These are phyloP conservation scores for Castanea crenata DNA, from an alignment of 306 rosid species.

Conservation along the genomic window DNA sequence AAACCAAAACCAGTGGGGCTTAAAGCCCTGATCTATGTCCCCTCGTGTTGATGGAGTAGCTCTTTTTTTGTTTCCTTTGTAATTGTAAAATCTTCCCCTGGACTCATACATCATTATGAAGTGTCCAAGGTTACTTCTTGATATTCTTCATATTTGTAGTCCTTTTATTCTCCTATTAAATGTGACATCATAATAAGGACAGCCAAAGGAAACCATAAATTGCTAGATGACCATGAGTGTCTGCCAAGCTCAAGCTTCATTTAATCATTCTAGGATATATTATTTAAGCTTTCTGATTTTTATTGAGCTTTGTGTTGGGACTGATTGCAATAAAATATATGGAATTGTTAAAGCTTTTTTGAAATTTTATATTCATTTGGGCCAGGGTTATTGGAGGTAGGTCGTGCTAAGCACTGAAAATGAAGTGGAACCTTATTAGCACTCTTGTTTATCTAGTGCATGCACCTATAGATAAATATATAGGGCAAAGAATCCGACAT, in stretches of 20 bases:
- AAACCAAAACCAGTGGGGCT: background rate
- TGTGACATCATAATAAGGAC: background rate
- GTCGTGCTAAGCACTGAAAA: conserved; percentile 45
- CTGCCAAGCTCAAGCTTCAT: background rate
- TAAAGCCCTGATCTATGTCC: background rate
- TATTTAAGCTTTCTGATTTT: conserved; percentile 10
- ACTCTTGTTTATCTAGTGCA: conserved; percentile 19
- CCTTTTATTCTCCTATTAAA: background rate
- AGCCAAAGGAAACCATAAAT: background rate
- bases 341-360: background rate
- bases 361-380: conserved; percentile 6
- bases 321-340: conserved; percentile 9
- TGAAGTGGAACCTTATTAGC: background rate
- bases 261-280: background rate
- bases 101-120: conserved; percentile 26
- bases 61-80: conserved; percentile 9
- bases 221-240: background rate
- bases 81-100: conserved; percentile 8
- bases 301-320: conserved; percentile 7
- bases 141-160: background rate
- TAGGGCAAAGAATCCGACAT: background rate
- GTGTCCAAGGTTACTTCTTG: conserved; percentile 20
- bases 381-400: conserved; percentile 12
- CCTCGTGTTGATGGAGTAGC: background rate
- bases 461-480: conserved; percentile 17